Conservation (phyloP, 2,329 filamentous ascomycete genomes). For the Boeremia exigua region DNA sequence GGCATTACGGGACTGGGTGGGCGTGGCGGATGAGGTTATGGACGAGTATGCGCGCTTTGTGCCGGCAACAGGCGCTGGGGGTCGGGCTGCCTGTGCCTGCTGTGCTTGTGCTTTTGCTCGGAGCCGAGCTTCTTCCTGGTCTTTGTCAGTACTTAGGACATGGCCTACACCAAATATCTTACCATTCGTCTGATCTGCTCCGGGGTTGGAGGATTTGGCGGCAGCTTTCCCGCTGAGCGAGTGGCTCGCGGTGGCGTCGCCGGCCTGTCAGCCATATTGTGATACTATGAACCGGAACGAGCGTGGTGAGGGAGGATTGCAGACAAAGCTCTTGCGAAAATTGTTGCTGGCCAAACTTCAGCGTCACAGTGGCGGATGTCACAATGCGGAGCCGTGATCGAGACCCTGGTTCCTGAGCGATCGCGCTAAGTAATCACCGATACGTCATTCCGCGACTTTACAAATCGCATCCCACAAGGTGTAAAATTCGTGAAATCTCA, state of each 20-base stretch:
- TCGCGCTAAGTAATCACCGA: conserved; percentile 34
- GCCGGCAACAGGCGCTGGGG: conserved; percentile 52
- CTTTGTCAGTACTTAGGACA: neutral
- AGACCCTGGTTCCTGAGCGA: conserved; percentile 32
- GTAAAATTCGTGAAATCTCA: neutral
- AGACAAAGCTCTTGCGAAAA: neutral
- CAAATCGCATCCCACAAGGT: conserved; percentile 15
- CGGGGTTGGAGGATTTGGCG: conserved; percentile 61
- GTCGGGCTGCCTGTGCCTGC: conserved; percentile 33
- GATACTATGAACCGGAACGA: neutral
- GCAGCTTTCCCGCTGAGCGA: conserved; percentile 48
- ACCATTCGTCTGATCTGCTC: conserved; percentile 67
- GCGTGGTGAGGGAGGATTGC: no score
- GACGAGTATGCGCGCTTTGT: conserved; percentile 75
- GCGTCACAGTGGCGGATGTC: conserved; percentile 23
- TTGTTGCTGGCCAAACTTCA: neutral
- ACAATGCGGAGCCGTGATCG: conserved; percentile 14
- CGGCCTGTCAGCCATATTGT: conserved; percentile 49
- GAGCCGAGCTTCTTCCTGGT: conserved; percentile 82
- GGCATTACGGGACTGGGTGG: conserved; percentile 64
- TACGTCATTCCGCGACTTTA: conserved; percentile 19
- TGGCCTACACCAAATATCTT: conserved; percentile 18
- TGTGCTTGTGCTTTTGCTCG: conserved; percentile 83
- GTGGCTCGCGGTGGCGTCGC: conserved; percentile 56
- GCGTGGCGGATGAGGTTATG: conserved; percentile 63